These are phyloP conservation scores for Barnettozyma populi DNA, from an alignment of 805 yeast species.

Conservation along the genomic window DNA sequence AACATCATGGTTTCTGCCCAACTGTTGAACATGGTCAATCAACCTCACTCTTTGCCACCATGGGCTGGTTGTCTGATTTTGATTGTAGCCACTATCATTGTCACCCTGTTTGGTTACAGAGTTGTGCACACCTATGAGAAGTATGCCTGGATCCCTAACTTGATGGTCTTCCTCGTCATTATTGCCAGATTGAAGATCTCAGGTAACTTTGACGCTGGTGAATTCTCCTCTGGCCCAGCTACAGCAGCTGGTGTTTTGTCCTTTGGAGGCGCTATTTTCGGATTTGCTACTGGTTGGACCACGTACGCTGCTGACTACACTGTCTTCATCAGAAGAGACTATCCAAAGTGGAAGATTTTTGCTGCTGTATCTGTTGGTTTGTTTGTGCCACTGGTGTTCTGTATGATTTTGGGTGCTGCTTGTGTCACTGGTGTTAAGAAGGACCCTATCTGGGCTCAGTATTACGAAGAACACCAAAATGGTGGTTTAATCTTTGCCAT, in stretches of 20 bases:
- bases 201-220: conserved; percentile 55
- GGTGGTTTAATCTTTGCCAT: conserved; percentile 85
- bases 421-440: conserved; percentile 61
- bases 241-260: conserved; percentile 75
- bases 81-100: conserved; percentile 58
- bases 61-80: conserved; percentile 88
- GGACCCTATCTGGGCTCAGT: conserved; percentile 38
- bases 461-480: conserved; percentile 48
- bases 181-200: conserved; percentile 71
- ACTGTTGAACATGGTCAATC: conserved; percentile 69
- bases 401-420: conserved; percentile 83
- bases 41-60: conserved; percentile 57
- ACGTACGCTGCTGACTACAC: conserved; percentile 91
- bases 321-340: conserved; percentile 70
- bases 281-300: conserved; percentile 94
- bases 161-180: conserved; percentile 66
- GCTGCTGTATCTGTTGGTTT: conserved; percentile 59
- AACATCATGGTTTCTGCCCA: conserved; percentile 89
- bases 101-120: conserved; percentile 80
- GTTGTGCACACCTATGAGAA: conserved; percentile 79
- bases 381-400: conserved; percentile 61
- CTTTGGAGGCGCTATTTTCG: conserved; percentile 78
- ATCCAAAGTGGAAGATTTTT: conserved; percentile 56
- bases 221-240: conserved; percentile 45
- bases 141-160: conserved; percentile 84